Evolutionary conservation across 75 land plant species (phyloP), one percentile per base, ranked within the genome.

Genomic region (Isoetes taiwanensis): DNA sequence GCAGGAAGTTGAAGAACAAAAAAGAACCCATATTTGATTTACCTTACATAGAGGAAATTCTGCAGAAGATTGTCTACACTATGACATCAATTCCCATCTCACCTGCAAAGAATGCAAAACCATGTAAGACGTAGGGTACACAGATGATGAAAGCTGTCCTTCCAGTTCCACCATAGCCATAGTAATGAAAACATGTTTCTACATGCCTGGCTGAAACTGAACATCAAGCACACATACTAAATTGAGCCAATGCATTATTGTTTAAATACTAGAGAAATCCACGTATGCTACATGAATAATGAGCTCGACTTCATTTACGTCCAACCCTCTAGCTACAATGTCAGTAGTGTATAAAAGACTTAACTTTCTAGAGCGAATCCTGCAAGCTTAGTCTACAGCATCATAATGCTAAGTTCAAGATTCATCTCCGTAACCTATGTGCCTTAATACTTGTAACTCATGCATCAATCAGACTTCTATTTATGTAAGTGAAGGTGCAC

Each of bases 171-270:
- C 98, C 98, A 58, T 94, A 93, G 11, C 98, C n/a, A n/a, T n/a
- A n/a, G n/a, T n/a, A 83, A 72, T 93, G 98, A 24, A 93, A 87
- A 63, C 87, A 93, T 17, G 89, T 90, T 59, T 93, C 98, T n/a
- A 79, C 83, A 67, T 93, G 95, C 42, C 80, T 71, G 98, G 95
- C 53, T 93, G 89, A 79, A 88, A 87, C 98, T 90, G 43, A 25
- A 61, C 9, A 11, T 37, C 12, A 28, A 43, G 46, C 20, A 16
- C 48, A 17, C 58, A 46, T 24, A 5, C 25, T 41, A 34, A 3
- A 42, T 37, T 2, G 31, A 27, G 26, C 39, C 10, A 31, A 56
- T 30, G 1, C n/a, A 30, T 30, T 23, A 41, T 24, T 14, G 9
- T 37, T 1, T 14, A 30, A 60, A 20, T 30, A 65, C n/a, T n/a